Conservation (phyloP, 805 yeast genomes). For the Myxozyma lipomycoides region DNA sequence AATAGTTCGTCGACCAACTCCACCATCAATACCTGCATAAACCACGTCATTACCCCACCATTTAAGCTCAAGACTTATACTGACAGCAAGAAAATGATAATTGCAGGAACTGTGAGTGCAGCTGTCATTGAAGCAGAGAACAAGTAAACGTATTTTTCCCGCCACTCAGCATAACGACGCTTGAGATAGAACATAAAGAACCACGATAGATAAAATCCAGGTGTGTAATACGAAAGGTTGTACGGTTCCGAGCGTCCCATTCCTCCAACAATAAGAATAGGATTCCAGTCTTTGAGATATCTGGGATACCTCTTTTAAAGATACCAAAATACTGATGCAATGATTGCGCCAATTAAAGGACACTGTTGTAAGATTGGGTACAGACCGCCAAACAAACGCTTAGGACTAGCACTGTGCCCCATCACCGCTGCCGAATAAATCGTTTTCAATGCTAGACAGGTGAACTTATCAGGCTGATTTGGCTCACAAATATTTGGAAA, state of each 20-base stretch:
- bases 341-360: slow-evolving; percentile 25
- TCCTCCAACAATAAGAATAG: slow-evolving; percentile 16
- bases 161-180: slow-evolving; percentile 51
- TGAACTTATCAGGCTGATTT: slow-evolving; percentile 42
- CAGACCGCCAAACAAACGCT: slow-evolving; percentile 35
- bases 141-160: slow-evolving; percentile 50
- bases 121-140: slow-evolving; percentile 55
- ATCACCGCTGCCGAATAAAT: slow-evolving; percentile 50
- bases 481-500: slow-evolving; percentile 40
- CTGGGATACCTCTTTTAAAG: not conserved
- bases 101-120: slow-evolving; percentile 60
- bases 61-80: slow-evolving; percentile 18
- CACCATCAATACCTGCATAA: slow-evolving; percentile 18
- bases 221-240: slow-evolving; percentile 21
- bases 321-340: slow-evolving; percentile 14
- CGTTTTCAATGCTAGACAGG: slow-evolving; percentile 40
- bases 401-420: slow-evolving; percentile 64
- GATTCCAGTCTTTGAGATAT: slow-evolving; percentile 8
- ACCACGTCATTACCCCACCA: slow-evolving; percentile 64
- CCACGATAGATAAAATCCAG: slow-evolving; percentile 21
- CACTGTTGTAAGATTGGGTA: slow-evolving; percentile 26
- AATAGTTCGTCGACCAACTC: slow-evolving; percentile 21
- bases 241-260: slow-evolving; percentile 11
- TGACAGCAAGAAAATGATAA: slow-evolving; percentile 51
- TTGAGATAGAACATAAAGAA: slow-evolving; percentile 47